Conservation (phyloP, 148 eudicot species). For the Rheum nobile region DNA sequence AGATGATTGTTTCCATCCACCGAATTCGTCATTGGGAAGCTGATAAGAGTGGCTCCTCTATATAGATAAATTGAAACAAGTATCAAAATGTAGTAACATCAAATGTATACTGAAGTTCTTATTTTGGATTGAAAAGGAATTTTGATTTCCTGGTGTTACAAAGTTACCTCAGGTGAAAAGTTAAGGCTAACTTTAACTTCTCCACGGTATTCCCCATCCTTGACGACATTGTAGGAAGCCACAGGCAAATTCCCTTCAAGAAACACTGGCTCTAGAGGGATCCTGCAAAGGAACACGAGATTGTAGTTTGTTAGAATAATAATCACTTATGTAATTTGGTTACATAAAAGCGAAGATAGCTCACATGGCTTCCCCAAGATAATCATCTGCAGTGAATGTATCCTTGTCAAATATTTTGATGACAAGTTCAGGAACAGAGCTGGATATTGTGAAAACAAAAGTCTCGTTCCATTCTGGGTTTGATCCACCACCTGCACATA, state of each 20-base stretch:
- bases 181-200: slow-evolving; percentile 35
- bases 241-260: slow-evolving; percentile 26
- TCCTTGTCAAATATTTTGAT: slow-evolving; percentile 68
- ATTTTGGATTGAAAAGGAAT: neutral
- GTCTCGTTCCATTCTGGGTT: slow-evolving; percentile 80
- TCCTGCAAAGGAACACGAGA: slow-evolving; percentile 14
- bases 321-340: too few species aligned
- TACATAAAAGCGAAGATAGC: neutral
- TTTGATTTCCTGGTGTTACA: neutral
- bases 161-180: slow-evolving; percentile 31
- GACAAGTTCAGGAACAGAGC: slow-evolving; percentile 30
- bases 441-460: slow-evolving; percentile 44
- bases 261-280: slow-evolving; percentile 32
- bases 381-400: slow-evolving; percentile 46
- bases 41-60: slow-evolving; percentile 21
- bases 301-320: too few species aligned
- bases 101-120: neutral
- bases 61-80: neutral
- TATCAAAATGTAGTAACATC: neutral
- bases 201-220: slow-evolving; percentile 34
- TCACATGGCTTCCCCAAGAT: slow-evolving; percentile 39
- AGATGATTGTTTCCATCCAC: slow-evolving; percentile 66
- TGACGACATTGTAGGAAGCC: slow-evolving; percentile 36
- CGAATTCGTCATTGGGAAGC: slow-evolving; percentile 30
- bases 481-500: slow-evolving; percentile 46